A percentile compares a stretch with the other conserved stretches of the same genome.
Evolutionary conservation across 1,284 basidiomycete genomes (phyloP).

Genomic region (Ceratobasidium sp.): DNA sequence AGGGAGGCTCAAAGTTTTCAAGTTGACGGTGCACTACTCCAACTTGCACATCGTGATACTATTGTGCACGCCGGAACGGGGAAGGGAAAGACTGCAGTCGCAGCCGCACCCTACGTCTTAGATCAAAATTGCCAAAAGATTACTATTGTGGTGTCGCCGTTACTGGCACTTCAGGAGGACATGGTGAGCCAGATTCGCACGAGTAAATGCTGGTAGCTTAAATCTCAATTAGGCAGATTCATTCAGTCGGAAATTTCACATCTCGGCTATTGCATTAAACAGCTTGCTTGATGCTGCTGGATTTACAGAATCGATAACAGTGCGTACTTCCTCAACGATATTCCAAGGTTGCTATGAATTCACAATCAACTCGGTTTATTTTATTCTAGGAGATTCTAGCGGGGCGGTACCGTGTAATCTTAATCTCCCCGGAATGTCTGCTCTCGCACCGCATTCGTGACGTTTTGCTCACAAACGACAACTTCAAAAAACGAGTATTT

Average conservation of each 20-base stretch:
- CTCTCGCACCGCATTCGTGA: conserved; percentile 53
- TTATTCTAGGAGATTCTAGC: conserved; percentile 50
- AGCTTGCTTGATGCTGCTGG: background rate
- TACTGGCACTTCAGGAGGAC: conserved; percentile 57
- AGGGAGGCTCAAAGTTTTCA: conserved; percentile 47
- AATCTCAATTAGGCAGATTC: background rate
- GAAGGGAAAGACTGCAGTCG: conserved; percentile 53
- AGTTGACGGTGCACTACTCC: conserved; percentile 47
- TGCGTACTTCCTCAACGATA: background rate
- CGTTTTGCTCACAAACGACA: conserved; percentile 52
- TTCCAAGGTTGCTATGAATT: background rate
- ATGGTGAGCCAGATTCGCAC: conserved; percentile 44
- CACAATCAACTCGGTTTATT: background rate
- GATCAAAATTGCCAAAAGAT: conserved; percentile 49
- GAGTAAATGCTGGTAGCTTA: background rate
- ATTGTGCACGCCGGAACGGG: conserved; percentile 56
- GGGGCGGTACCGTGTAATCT: conserved; percentile 54
- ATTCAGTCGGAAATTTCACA: background rate
- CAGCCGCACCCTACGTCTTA: conserved; percentile 53
- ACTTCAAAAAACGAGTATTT: conserved; percentile 50
- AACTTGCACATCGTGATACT: conserved; percentile 50
- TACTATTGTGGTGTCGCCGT: conserved; percentile 55
- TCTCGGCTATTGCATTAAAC: background rate
- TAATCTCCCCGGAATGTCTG: conserved; percentile 58
- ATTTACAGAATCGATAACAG: background rate